Evolutionary conservation across 2,329 filamentous ascomycete genomes (phyloP).

Genomic region (Talaromyces rugulosus): DNA sequence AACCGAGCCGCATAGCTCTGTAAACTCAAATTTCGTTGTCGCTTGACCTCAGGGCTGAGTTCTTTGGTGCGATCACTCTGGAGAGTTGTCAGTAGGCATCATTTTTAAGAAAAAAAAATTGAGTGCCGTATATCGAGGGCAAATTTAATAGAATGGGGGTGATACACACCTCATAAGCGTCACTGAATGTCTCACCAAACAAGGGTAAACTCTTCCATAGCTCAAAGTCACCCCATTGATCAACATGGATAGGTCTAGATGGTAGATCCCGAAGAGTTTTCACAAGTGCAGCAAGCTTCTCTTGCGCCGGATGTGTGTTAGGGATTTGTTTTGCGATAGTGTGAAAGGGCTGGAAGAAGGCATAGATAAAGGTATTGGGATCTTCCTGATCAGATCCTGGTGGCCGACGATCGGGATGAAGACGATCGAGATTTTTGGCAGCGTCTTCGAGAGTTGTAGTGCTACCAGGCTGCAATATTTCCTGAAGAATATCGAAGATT

Average conservation of each 20-base stretch:
- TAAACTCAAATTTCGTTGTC: not conserved
- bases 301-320: not conserved
- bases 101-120: not conserved
- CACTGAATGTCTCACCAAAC: not conserved
- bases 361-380: not conserved
- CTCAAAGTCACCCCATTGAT: not conserved
- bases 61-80: not conserved
- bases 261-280: not conserved
- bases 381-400: not conserved
- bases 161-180: not conserved
- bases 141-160: too few relatives aligned
- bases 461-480: not conserved
- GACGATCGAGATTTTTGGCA: not conserved
- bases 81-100: not conserved
- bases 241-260: not conserved
- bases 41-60: not conserved
- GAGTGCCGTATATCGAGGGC: not conserved
- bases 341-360: not conserved
- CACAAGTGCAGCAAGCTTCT: not conserved
- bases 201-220: not conserved
- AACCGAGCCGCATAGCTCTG: not conserved
- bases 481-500: not conserved
- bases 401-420: not conserved
- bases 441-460: not conserved
- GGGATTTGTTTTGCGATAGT: not conserved